phyloP scores from a whole-genome alignment of 129 eudicot genomes.

The Helianthus tuberosus region DNA sequence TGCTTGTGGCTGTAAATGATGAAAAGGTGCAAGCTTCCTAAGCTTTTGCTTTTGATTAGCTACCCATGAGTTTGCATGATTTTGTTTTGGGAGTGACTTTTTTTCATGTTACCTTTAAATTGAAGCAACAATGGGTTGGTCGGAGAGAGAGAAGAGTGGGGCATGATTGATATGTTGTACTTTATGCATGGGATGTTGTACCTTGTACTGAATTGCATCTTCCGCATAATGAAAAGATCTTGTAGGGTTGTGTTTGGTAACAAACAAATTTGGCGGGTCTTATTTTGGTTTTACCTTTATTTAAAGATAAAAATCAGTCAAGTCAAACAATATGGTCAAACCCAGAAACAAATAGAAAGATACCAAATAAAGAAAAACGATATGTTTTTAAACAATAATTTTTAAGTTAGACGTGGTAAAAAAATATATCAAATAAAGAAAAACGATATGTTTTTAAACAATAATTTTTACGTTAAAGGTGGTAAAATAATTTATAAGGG shows the following conservation, averaged over 20 bases:
- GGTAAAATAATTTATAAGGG: too few relatives aligned
- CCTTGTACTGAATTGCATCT: conserved; percentile 38
- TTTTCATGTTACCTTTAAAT: conserved; percentile 32
- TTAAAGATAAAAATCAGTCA: conserved; percentile 21
- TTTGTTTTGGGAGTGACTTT: conserved; percentile 33
- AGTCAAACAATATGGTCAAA: conserved; percentile 32
- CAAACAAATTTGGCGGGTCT: conserved; percentile 46
- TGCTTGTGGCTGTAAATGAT: conserved; percentile 22
- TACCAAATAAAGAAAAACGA: not conserved
- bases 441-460: too few relatives aligned
- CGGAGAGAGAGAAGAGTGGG: conserved; percentile 25
- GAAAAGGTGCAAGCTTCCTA: conserved; percentile 36
- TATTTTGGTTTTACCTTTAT: conserved; percentile 33
- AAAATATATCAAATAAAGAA: too few relatives aligned
- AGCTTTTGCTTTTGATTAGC: conserved; percentile 34
- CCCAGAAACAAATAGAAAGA: conserved; percentile 30
- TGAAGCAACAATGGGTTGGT: conserved; percentile 40
- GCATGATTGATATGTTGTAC: conserved; percentile 18
- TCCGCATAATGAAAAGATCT: conserved; percentile 40
- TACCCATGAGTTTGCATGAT: conserved; percentile 38
- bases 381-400: not conserved
- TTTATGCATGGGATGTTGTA: conserved; percentile 23
- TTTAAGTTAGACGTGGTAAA: too few relatives aligned
- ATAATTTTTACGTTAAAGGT: too few relatives aligned
- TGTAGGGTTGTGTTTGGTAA: conserved; percentile 35